Base-by-base conservation (phyloP, 192 early-diverging fungal genomes). In the Chytriomyces sp. region DNA sequence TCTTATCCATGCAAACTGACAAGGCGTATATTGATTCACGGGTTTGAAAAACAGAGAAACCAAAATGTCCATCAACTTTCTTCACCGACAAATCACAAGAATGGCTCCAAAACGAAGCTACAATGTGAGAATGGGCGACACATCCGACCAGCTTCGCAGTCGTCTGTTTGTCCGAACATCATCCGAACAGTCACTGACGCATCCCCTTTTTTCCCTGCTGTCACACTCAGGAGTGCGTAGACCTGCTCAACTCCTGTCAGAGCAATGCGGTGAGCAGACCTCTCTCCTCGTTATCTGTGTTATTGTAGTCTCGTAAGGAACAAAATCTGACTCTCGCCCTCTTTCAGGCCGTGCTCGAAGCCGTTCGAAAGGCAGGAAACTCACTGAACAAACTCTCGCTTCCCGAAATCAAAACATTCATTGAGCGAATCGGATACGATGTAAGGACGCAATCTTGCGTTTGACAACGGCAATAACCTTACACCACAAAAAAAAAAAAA, bases 231-330 rank as follows among this genome's bases (percentile, higher is more conserved):
- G 83, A 88, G 24, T 94, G 95, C 7, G 88, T 97, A 68, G 79
- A 89, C 16, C 85, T 89, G 72, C 86, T 99, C 69, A 97, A 96
- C 84, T 78, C 84, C 45, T 83, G 94, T 45, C 96, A 99, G 82
- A 95, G 91, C 35, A 99, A 96, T 87, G 91, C 93, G 72, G 84
- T 73, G 20, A 50, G 66, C 45, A 23, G 13, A 13, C 68, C 24
- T 16, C 68, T 89, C 20, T 79, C 90, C 35, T 1, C 18, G 3
- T 10, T 64, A 3, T 16, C 61, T 18, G 23, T 44, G 9, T 48
- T 18, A n/a, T 5, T 16, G 2, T 7, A 35, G 44, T 8, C 23
- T 50, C 50, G 6, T 24, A 5, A 0, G 26, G 28, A n/a, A 5
- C 0, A 5, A 35, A 68, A 2, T 18, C n/a, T 5, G 13, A 60